Base-by-base conservation (phyloP, 352 stramenopile species). In the Pythium aquatile region DNA sequence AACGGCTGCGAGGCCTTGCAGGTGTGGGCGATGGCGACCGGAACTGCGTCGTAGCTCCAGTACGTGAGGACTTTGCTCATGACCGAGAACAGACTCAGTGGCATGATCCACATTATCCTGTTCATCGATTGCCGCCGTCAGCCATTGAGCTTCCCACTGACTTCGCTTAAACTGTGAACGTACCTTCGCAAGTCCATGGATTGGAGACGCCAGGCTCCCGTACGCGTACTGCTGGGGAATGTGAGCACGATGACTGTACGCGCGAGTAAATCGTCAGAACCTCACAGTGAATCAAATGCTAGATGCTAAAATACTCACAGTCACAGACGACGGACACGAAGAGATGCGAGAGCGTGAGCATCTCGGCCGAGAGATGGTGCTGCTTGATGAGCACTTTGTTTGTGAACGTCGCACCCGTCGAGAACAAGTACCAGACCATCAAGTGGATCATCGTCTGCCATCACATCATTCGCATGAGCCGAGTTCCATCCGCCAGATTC, bases 301-400 rank as follows among this genome's bases (percentile, higher is more conserved):
- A 17, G 37, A 42, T 29, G 24, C 10, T 6, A 2, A 37, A 37
- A 7, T 9, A 69, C 81, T 51, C 76, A 93, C 84, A 90, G 67
- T 93, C 84, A 16, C 83, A 77, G 53, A 91, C 55, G 58, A 93
- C 85, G 63, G 78, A 89, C 48, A 95, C 70, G 54, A 93, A 90
- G 54, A 91, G 76, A 35, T 94, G 87, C 58, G 81, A 91, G 63
- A 95, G 86, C 32, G 84, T 94, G 65, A 95, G 79, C 79, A 90
- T 90, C 65, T 93, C 85, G 32, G 83, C 85, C 52, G 85, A 92
- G 24, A 95, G 74, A 53, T 91, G 84, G 61, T 95, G 76, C 73
- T 95, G 78, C 68, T 95, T 95, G 73, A 95, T 93, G 54, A 95
- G 62, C 39, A 88, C 73, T 51, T 92, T 93, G 71, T 95, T 95